A percentile compares a stretch with the other conserved stretches of the same genome.
These are phyloP conservation scores for Inga leiocalycina DNA, from an alignment of 306 rosid species.

Conservation along the genomic window DNA sequence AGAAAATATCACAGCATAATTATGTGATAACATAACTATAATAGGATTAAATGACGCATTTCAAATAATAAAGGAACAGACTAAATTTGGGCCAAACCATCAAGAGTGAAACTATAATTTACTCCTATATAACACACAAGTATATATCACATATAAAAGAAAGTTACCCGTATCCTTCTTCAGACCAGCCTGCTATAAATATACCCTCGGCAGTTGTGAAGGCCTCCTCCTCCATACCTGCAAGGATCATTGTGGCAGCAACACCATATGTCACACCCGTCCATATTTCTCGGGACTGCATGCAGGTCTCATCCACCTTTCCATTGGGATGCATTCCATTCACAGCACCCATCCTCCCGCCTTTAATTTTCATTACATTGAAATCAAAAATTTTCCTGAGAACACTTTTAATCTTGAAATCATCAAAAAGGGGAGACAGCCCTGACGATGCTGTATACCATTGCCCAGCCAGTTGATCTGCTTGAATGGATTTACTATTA, in stretches of 20 bases:
- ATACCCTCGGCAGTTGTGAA: slow-evolving; percentile 90
- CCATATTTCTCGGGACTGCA: slow-evolving; percentile 99
- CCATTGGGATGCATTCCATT: slow-evolving; percentile 97
- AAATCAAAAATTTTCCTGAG: slow-evolving; percentile 81
- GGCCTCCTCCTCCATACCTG: slow-evolving; percentile 95
- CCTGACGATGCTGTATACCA: slow-evolving; percentile 99
- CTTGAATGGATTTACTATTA: slow-evolving; percentile 93
- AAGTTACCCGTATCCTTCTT: slow-evolving; percentile 95
- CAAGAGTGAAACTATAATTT: background rate
- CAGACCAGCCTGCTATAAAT: slow-evolving; percentile 93
- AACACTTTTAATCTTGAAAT: slow-evolving; percentile 69
- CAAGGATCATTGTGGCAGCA: slow-evolving; percentile 93
- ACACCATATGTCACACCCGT: slow-evolving; percentile 91
- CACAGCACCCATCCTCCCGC: slow-evolving; percentile 97
- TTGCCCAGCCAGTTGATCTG: slow-evolving; percentile 98
- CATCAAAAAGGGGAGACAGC: slow-evolving; percentile 82
- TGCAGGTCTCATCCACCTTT: slow-evolving; percentile 95
- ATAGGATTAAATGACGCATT: background rate
- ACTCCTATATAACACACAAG: background rate
- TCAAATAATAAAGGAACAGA: background rate
- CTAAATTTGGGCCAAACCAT: background rate
- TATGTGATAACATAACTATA: background rate
- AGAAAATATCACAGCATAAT: background rate
- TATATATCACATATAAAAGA: background rate
- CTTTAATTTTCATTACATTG: slow-evolving; percentile 91